Evolutionary conservation across 495 filamentous ascomycete genomes (phyloP), one percentile per base, ranked within the genome.

Genomic region (Annulohypoxylon moriforme): DNA sequence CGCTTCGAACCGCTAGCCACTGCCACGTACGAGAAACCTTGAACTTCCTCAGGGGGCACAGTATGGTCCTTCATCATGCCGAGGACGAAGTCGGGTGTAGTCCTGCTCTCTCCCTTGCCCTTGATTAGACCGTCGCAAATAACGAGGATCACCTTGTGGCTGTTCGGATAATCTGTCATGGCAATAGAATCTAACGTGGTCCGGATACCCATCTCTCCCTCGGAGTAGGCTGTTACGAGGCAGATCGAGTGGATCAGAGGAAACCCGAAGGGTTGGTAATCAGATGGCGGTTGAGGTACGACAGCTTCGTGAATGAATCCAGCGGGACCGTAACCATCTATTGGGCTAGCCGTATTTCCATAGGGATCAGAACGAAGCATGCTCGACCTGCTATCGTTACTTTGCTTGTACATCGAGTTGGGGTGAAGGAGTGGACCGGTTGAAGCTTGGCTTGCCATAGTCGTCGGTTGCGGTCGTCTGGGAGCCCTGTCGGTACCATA

Each of bases 101-200:
- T 90, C 67, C 90, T 82, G 2, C 87, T 84, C 80, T 99, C 96
- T 27, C 96, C 96, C 70, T 96, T 89, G 64, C 96, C 96, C 81
- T 98, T 97, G 86, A 99, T 97, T 75, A 98, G 88, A 77, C 96
- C 96, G 77, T 99, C 96, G 82, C 96, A 98, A 69, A 99, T 92
- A 67, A 98, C 93, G 42, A 99, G 83, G 73, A 99, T 94, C 16
- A 92, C 88, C 79, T 98, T 99, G 84, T 99, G 96, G 79, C 94
- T 97, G 85, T 98, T 98, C 6, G 96, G 96, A 72, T 98, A 99
- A 76, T 99, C 96, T 8, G 96, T 99, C 84, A 93, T 95, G 27
- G 94, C 96, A 79, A 99, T 90, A 0, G 96, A 98, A 80, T 99
- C 94, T 18, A 99, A 81, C 4, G 96, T 99, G 10, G 95, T 96